Percentiles rank a stretch among this genome's conserved stretches.
Evolutionary conservation across 225 moss, liverwort and hornwort species (phyloP).

Genomic region (Pleurozium schreberi): DNA sequence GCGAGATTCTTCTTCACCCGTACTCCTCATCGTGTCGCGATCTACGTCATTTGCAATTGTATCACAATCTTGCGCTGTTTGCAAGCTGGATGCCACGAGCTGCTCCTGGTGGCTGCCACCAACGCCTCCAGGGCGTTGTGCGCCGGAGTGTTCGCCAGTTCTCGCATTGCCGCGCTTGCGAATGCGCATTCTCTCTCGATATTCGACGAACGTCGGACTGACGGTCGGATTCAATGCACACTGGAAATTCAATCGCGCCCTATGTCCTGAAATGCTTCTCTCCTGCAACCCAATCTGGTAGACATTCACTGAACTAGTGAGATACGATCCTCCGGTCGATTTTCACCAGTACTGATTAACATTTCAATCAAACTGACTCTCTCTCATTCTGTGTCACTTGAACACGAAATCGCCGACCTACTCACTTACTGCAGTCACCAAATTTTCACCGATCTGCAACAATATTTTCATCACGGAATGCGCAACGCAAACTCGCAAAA

Average conservation of each 20-base stretch:
- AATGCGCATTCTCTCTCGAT: slow-evolving; percentile 3
- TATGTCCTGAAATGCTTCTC: background rate
- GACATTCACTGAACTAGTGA: background rate
- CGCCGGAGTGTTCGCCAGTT: background rate
- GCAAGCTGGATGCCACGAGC: background rate
- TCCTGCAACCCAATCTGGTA: background rate
- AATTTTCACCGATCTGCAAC: background rate
- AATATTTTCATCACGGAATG: background rate
- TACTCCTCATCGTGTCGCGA: background rate
- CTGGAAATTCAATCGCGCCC: background rate
- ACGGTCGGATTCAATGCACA: background rate
- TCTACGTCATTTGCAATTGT: background rate
- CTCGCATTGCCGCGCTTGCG: slow-evolving; percentile 1
- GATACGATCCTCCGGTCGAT: background rate
- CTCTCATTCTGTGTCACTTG: background rate
- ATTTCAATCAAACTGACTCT: background rate
- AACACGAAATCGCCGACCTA: background rate
- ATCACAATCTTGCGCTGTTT: background rate
- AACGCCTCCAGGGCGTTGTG: background rate
- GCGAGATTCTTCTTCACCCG: background rate
- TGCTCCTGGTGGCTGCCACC: background rate
- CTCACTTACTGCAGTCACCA: slow-evolving; percentile 4
- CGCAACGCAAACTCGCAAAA: too few species aligned
- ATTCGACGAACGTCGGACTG: background rate
- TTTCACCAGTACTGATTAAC: background rate